Evolutionary conservation across 192 early-diverging fungal species (phyloP).

Genomic region (Coemansia sp.): DNA sequence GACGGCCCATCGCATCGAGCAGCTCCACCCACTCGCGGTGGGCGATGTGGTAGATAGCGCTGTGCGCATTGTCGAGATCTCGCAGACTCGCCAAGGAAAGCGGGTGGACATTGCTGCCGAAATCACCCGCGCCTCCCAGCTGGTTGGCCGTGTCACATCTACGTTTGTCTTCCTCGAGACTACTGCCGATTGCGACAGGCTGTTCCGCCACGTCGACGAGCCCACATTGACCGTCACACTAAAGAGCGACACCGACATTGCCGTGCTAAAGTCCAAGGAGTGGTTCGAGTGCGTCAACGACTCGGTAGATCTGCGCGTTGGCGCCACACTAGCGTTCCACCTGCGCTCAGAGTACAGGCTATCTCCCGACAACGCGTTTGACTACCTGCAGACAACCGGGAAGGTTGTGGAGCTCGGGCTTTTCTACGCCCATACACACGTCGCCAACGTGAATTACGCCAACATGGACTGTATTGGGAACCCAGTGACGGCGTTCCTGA

Average conservation of each 20-base stretch:
- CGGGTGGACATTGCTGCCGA: constrained; percentile 69
- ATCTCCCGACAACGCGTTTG: constrained; percentile 49
- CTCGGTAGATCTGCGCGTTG: constrained; percentile 11
- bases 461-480: constrained; percentile 61
- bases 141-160: constrained; percentile 24
- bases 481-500: constrained; percentile 75
- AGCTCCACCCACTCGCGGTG: constrained; percentile 57
- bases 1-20: constrained; percentile 71
- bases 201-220: constrained; percentile 70
- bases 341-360: constrained; percentile 64
- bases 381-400: constrained; percentile 61
- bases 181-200: constrained; percentile 46
- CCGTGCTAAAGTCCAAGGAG: constrained; percentile 79
- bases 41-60: constrained; percentile 71
- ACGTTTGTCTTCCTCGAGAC: constrained; percentile 8
- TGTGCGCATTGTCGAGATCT: constrained; percentile 66
- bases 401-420: constrained; percentile 54
- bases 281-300: constrained; percentile 58
- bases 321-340: constrained; percentile 64
- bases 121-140: constrained; percentile 51
- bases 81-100: constrained; percentile 52
- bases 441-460: constrained; percentile 68
- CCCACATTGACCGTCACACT: constrained; percentile 50
- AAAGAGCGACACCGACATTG: constrained; percentile 64
- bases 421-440: constrained; percentile 59